phyloP scores from a whole-genome alignment of 2,329 filamentous ascomycete species.

The Arachnomyces sp. region DNA sequence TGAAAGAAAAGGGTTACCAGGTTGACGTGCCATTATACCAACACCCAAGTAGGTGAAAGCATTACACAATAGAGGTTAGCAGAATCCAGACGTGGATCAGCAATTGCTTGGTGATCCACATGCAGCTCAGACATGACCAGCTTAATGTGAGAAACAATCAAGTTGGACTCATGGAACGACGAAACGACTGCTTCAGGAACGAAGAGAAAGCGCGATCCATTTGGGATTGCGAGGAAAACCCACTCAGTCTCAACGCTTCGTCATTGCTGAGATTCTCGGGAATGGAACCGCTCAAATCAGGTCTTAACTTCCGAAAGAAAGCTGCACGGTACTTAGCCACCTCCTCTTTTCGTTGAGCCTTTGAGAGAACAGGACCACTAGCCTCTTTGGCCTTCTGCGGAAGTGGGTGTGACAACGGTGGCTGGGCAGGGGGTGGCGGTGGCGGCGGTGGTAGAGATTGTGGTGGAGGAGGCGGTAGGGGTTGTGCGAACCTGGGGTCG shows the following conservation, averaged over 20 bases:
- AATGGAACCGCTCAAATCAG: constrained; percentile 19
- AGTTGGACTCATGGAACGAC: too few species aligned
- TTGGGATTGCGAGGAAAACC: constrained; percentile 23
- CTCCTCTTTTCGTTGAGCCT: constrained; percentile 20
- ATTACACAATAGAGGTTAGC: too few species aligned
- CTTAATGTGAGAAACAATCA: too few species aligned
- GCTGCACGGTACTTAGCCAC: constrained; percentile 22
- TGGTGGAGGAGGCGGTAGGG: constrained; percentile 21
- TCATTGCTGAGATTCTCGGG: constrained; percentile 21
- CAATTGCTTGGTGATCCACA: too few species aligned
- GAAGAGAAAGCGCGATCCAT: constrained; percentile 24
- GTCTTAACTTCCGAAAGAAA: constrained; percentile 23
- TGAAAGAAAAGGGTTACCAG: too few species aligned
- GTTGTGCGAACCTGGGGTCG: constrained; percentile 26
- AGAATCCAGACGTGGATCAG: too few species aligned
- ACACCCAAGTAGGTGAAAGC: too few species aligned
- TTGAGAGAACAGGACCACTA: constrained; percentile 11
- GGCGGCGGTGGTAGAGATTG: constrained; percentile 10
- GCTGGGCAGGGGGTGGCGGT: constrained; percentile 14
- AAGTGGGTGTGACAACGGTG: constrained; percentile 15
- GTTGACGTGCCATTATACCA: too few species aligned
- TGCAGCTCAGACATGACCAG: too few species aligned
- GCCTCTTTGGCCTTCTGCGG: background rate
- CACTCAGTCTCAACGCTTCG: constrained; percentile 23
- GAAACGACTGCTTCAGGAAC: too few species aligned